A percentile compares a stretch with the other conserved stretches of the same genome.
Evolutionary conservation across 768 basidiomycete species (phyloP).

Genomic region (Hypsizygus marmoreus): DNA sequence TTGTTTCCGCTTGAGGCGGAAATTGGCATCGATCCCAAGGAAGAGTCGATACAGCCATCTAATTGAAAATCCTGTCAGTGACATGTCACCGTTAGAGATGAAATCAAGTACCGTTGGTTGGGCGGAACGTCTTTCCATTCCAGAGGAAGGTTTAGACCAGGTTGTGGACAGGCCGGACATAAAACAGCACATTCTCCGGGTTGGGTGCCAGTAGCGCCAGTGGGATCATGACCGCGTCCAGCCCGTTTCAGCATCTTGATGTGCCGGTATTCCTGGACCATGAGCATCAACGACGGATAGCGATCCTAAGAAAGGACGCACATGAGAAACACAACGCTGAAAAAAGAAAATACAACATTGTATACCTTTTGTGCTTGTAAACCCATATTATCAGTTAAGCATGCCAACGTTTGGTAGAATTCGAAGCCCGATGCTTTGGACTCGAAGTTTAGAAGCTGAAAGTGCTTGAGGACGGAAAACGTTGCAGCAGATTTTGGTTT

Average conservation of each 20-base stretch:
- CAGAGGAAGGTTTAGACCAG: slow-evolving; percentile 27
- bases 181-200: slow-evolving; percentile 27
- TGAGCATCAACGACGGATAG: slow-evolving; percentile 21
- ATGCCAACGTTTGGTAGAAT: slow-evolving; percentile 23
- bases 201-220: slow-evolving; percentile 15
- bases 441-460: slow-evolving; percentile 28
- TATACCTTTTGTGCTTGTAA: not conserved
- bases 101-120: slow-evolving; percentile 17
- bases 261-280: slow-evolving; percentile 22
- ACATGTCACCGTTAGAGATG: slow-evolving; percentile 1
- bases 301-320: slow-evolving; percentile 13
- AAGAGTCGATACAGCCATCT: slow-evolving; percentile 8
- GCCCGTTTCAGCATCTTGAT: slow-evolving; percentile 25
- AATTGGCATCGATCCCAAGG: too few species aligned
- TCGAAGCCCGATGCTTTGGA: slow-evolving; percentile 29
- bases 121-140: slow-evolving; percentile 21
- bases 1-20: slow-evolving; percentile 8
- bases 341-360: slow-evolving; percentile 2
- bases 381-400: slow-evolving; percentile 27
- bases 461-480: slow-evolving; percentile 23
- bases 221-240: slow-evolving; percentile 26
- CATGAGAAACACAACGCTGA: slow-evolving; percentile 9
- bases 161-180: slow-evolving; percentile 37
- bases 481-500: slow-evolving; percentile 30
- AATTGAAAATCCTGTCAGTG: slow-evolving; percentile 6